Evolutionary conservation across 2,329 filamentous ascomycete genomes (phyloP).

Genomic region (Penicillium frequentans): DNA sequence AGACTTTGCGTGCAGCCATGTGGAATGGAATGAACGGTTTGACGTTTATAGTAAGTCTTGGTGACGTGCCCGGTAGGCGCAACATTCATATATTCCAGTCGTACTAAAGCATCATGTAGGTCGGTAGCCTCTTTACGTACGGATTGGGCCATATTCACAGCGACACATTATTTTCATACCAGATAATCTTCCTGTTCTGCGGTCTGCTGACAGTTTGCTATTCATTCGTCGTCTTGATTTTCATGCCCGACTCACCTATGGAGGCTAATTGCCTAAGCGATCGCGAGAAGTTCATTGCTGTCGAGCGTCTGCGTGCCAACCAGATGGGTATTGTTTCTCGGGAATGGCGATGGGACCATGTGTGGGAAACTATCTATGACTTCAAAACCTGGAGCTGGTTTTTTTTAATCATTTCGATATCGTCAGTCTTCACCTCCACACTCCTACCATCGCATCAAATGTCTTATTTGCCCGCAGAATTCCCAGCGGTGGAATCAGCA

Average conservation of each 20-base stretch:
- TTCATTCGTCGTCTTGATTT: constrained; percentile 46
- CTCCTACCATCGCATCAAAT: neutral
- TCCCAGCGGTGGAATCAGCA: constrained; percentile 39
- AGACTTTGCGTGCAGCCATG: constrained; percentile 56
- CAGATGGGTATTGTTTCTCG: constrained; percentile 56
- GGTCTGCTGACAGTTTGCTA: constrained; percentile 53
- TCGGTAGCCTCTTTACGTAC: constrained; percentile 58
- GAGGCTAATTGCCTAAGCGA: constrained; percentile 49
- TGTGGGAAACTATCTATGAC: constrained; percentile 35
- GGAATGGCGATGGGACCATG: constrained; percentile 54
- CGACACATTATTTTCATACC: constrained; percentile 32
- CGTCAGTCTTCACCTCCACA: constrained; percentile 13
- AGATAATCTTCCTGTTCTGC: constrained; percentile 58
- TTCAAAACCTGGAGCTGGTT: constrained; percentile 40
- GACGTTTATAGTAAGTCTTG: constrained; percentile 48
- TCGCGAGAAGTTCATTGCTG: constrained; percentile 39
- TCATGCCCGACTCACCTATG: constrained; percentile 53
- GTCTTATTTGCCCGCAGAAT: constrained; percentile 23
- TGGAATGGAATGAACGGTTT: constrained; percentile 65
- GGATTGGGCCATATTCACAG: constrained; percentile 60
- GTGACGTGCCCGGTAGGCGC: neutral
- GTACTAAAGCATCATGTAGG: constrained; percentile 12
- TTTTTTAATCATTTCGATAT: constrained; percentile 26
- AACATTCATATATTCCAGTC: neutral
- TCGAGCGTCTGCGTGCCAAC: constrained; percentile 57